Evolutionary conservation across 768 basidiomycete genomes (phyloP), one percentile per base, ranked within the genome.

Genomic region (Rhodocollybia butyracea): DNA sequence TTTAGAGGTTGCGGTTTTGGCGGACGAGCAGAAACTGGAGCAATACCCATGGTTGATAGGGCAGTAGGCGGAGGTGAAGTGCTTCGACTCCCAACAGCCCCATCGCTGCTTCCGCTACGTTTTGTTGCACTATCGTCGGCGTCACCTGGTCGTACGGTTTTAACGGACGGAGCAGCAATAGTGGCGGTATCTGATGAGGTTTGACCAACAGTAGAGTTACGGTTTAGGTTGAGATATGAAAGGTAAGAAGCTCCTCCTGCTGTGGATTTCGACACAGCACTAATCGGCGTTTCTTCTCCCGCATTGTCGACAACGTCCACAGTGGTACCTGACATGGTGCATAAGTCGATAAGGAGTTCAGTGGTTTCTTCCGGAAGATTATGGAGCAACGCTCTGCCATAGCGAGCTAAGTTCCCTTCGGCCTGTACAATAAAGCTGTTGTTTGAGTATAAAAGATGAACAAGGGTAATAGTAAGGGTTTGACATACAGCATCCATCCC

Each of bases 291-390:
- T 27, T 65, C 66, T 30, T 63, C 64, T 30, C 65, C 56, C 7
- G 58, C 59, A 1, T 54, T 24, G 4, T 74, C 75, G 5, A 82
- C 77, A 1, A 72, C 63, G 8, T 79, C 76, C 29, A 71, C 46
- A 2, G 70, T 57, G 0, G 81, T 73, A 3, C 78, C 77, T 1
- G 78, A 76, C 19, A 74, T 68, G 0, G 94, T 91, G 65, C 96
- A 98, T 0, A 98, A 77, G 60, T 98, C 95, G 50, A 96, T 92
- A 5, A 98, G 79, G 0, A 99, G 78, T 53, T 89, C 83, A 0
- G 96, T 98, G 0, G 95, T 95, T 64, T 93, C 92, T 56, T 87
- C 81, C 0, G 96, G 94, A 3, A 94, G 80, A 42, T 82, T 84
- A 5, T 83, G 81, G 0, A 99, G 78, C 74, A 99, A 80, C 0